phyloP scores from a whole-genome alignment of 768 basidiomycete species.

The Auricularia auricula-judae region DNA sequence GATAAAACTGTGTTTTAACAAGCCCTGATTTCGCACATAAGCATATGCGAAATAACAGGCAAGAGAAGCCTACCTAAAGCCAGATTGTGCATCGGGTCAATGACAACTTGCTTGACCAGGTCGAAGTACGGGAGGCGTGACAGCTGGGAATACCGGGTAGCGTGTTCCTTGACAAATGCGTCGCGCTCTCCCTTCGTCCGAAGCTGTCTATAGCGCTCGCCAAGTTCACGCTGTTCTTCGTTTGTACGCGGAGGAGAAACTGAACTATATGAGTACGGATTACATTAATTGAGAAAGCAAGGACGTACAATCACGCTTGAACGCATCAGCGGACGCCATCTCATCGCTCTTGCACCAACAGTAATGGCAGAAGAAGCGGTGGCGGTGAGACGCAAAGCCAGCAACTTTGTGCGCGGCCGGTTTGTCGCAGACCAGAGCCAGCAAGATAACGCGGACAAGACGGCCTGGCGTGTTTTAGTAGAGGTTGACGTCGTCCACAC shows the following conservation, averaged over 20 bases:
- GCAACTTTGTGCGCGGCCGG: conserved; percentile 27
- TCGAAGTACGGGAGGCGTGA: conserved; percentile 21
- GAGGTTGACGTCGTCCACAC: neutral
- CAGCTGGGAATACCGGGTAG: conserved; percentile 16
- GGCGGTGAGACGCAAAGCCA: conserved; percentile 21
- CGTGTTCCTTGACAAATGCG: conserved; percentile 12
- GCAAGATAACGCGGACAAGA: conserved; percentile 19
- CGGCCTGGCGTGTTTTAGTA: conserved; percentile 8
- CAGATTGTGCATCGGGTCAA: conserved; percentile 26
- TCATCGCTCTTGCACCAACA: conserved; percentile 22
- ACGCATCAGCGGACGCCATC: conserved; percentile 14
- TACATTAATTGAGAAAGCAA: no score
- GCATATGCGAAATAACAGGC: no score
- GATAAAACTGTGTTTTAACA: neutral
- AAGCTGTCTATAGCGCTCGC: conserved; percentile 5
- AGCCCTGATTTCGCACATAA: neutral
- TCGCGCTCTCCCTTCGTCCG: conserved; percentile 1
- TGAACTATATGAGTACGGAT: no score
- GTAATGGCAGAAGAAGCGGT: conserved; percentile 23
- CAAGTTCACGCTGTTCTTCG: conserved; percentile 8
- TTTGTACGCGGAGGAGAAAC: conserved; percentile 9
- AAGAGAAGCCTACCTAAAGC: conserved; percentile 14
- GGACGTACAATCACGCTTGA: conserved; percentile 12
- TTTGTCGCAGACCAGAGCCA: conserved; percentile 27
- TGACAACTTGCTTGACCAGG: conserved; percentile 14